Evolutionary conservation across 257 asterid genomes (phyloP).

Genomic region (Petunia secreta): DNA sequence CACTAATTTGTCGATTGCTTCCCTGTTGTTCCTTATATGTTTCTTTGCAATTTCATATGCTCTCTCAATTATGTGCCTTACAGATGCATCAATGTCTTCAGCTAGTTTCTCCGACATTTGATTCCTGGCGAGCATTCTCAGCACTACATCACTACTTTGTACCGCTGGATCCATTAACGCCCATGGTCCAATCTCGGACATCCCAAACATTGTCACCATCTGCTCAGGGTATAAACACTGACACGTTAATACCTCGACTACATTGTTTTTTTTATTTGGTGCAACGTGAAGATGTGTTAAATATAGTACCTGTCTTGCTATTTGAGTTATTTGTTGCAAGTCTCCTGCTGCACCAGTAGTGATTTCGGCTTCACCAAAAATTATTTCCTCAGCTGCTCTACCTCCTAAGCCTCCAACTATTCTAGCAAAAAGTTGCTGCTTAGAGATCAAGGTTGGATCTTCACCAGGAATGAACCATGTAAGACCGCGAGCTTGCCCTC

Average conservation of each 20-base stretch:
- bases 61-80: conserved; percentile 39
- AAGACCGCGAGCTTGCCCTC: conserved; percentile 81
- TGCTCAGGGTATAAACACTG: conserved; percentile 16
- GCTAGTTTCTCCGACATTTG: conserved; percentile 80
- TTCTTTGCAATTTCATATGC: conserved; percentile 62
- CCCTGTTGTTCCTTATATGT: conserved; percentile 61
- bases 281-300: neutral
- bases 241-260: neutral
- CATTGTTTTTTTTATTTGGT: neutral
- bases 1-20: conserved; percentile 62
- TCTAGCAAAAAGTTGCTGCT: conserved; percentile 66
- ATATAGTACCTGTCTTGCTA: conserved; percentile 56
- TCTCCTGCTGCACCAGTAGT: conserved; percentile 79
- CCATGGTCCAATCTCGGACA: conserved; percentile 84
- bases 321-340: conserved; percentile 61
- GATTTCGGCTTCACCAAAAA: conserved; percentile 68
- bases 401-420: conserved; percentile 79
- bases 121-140: conserved; percentile 74
- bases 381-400: conserved; percentile 71
- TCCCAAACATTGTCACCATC: conserved; percentile 70
- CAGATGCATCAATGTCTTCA: conserved; percentile 59
- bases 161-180: conserved; percentile 52
- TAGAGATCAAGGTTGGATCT: conserved; percentile 59
- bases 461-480: conserved; percentile 68
- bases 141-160: conserved; percentile 68